A percentile compares a stretch with the other conserved stretches of the same genome.
phyloP scores from a whole-genome alignment of 106 monocot species.

The Dendrobium catenatum region DNA sequence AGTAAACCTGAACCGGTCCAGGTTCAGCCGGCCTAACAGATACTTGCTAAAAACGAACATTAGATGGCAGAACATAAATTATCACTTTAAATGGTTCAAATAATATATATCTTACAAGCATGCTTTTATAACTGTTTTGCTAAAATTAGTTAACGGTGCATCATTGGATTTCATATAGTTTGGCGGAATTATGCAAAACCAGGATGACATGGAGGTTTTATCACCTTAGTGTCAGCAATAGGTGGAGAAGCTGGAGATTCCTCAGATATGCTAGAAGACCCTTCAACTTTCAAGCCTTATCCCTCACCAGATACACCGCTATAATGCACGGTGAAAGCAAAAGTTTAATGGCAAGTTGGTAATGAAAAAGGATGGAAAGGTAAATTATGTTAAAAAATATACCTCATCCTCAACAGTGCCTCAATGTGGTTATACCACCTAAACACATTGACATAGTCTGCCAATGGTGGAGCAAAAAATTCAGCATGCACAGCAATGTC shows the following conservation, averaged over 20 bases:
- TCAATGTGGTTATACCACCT: constrained; percentile 95
- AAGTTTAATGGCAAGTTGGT: not conserved
- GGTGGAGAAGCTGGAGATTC: constrained; percentile 47
- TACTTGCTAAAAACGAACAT: too few species aligned
- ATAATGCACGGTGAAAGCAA: not conserved
- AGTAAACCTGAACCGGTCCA: too few species aligned
- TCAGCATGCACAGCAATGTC: constrained; percentile 59
- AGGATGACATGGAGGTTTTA: not conserved
- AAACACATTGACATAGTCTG: constrained; percentile 52
- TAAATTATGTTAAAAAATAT: not conserved
- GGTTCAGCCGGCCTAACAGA: too few species aligned
- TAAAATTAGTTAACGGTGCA: not conserved
- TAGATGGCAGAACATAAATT: too few species aligned
- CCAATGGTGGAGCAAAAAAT: constrained; percentile 31
- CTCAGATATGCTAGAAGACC: constrained; percentile 19
- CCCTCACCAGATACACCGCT: constrained; percentile 72
- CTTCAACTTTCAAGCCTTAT: constrained; percentile 50
- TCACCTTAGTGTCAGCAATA: constrained; percentile 68
- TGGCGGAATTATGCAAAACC: not conserved
- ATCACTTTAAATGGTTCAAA: too few species aligned
- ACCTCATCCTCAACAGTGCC: constrained; percentile 73
- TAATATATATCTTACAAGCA: too few species aligned
- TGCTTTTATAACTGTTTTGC: too few species aligned
- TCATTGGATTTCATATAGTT: not conserved
- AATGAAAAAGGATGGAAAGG: not conserved